phyloP scores from a whole-genome alignment of 768 basidiomycete genomes.

The Rhodotorula toruloides region DNA sequence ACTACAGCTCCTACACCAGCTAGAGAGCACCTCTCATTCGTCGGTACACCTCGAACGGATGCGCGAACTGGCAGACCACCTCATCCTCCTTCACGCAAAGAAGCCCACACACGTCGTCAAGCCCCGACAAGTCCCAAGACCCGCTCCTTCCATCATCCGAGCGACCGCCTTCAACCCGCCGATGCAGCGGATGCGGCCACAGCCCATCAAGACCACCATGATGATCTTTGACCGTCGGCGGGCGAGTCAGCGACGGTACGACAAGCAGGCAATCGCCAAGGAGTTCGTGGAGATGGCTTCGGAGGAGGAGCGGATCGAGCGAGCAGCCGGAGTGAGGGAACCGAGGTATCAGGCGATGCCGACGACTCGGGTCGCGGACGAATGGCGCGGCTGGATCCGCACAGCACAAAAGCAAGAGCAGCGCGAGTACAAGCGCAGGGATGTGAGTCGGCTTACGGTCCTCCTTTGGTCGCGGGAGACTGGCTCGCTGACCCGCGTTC shows the following conservation, averaged over 20 bases:
- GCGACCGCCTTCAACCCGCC: slow-evolving; percentile 63
- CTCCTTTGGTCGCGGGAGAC: too few species aligned
- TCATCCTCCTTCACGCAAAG: slow-evolving; percentile 2
- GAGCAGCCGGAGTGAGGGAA: too few species aligned
- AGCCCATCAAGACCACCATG: slow-evolving; percentile 64
- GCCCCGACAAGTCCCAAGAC: background rate
- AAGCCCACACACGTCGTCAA: background rate
- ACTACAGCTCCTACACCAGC: slow-evolving; percentile 8
- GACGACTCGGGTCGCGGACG: too few species aligned
- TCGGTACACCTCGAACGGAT: background rate
- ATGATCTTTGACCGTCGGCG: slow-evolving; percentile 60
- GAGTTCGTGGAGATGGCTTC: background rate
- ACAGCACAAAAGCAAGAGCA: too few species aligned
- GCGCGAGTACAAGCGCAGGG: too few species aligned
- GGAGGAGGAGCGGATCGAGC: slow-evolving; percentile 1
- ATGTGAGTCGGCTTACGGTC: too few species aligned
- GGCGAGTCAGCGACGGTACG: slow-evolving; percentile 53
- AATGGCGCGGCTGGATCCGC: too few species aligned
- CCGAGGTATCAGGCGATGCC: too few species aligned
- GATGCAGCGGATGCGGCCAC: slow-evolving; percentile 72
- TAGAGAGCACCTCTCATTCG: background rate
- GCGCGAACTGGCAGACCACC: slow-evolving; percentile 7
- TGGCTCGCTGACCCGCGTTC: too few species aligned
- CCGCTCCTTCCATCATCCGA: slow-evolving; percentile 52
- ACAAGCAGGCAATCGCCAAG: slow-evolving; percentile 6